A percentile compares a stretch with the other conserved stretches of the same genome.
Evolutionary conservation across 2,329 filamentous ascomycete genomes (phyloP).

Genomic region (Mycosphaerella sp.): DNA sequence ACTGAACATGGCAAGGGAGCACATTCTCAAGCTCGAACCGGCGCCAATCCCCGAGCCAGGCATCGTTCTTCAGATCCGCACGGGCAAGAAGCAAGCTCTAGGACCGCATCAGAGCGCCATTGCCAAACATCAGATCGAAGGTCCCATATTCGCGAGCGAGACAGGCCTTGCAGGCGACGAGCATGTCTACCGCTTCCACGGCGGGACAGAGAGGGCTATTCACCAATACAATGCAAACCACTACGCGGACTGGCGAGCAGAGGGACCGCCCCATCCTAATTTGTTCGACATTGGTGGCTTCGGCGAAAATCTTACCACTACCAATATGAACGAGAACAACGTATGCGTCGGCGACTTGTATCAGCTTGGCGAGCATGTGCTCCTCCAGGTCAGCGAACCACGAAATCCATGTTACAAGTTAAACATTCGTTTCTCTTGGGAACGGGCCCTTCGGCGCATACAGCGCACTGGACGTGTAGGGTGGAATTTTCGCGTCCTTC

Average conservation of each 20-base stretch:
- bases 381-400: conserved; percentile 54
- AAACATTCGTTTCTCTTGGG: conserved; percentile 51
- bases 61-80: conserved; percentile 13
- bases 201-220: conserved; percentile 56
- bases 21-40: not conserved
- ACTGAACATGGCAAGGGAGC: conserved; percentile 10
- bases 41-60: conserved; percentile 9
- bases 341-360: conserved; percentile 57
- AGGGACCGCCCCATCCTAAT: conserved; percentile 45
- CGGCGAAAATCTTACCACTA: conserved; percentile 55
- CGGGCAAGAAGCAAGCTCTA: conserved; percentile 10
- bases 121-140: conserved; percentile 39
- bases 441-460: conserved; percentile 10
- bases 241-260: conserved; percentile 49
- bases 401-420: conserved; percentile 61
- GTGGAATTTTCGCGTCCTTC: conserved; percentile 16
- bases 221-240: conserved; percentile 54
- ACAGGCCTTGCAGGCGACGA: conserved; percentile 53
- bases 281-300: conserved; percentile 52
- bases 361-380: conserved; percentile 42
- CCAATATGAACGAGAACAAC: conserved; percentile 55
- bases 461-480: conserved; percentile 14
- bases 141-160: conserved; percentile 41
- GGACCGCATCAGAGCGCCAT: conserved; percentile 13
- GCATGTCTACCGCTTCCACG: conserved; percentile 56